Percentiles rank a stretch among this genome's conserved stretches.
Conservation (phyloP, 768 basidiomycete genomes). For the Termitomyces sp. region DNA sequence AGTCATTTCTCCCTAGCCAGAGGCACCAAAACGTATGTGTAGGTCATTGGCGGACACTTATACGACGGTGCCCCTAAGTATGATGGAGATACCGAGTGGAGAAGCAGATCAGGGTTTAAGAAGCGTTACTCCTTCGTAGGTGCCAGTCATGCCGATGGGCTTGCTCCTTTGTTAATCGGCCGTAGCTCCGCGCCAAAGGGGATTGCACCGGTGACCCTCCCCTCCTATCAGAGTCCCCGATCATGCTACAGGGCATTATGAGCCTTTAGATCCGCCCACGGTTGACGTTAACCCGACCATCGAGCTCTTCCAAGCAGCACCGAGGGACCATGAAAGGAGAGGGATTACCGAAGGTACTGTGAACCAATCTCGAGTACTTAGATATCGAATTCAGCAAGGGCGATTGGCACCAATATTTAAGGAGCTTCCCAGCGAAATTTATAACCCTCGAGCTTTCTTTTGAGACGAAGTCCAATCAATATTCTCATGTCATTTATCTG, state of each 20-base stretch:
- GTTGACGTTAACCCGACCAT: neutral
- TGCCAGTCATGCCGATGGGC: neutral
- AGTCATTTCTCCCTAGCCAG: too few relatives aligned
- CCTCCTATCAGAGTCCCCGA: constrained; percentile 58
- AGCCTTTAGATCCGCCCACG: constrained; percentile 28
- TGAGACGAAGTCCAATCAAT: neutral
- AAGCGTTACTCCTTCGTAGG: constrained; percentile 27
- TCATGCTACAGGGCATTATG: constrained; percentile 49
- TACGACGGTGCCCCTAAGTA: constrained; percentile 12
- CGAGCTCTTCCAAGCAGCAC: neutral
- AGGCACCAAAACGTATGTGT: too few relatives aligned
- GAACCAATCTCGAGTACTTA: too few relatives aligned
- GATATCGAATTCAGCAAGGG: neutral
- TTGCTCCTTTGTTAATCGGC: constrained; percentile 6
- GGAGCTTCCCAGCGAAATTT: constrained; percentile 21
- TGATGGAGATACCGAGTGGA: constrained; percentile 32
- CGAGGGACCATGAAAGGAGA: constrained; percentile 4
- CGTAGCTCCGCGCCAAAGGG: constrained; percentile 10
- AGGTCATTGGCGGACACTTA: too few relatives aligned
- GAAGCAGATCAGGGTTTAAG: constrained; percentile 44
- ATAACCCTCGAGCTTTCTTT: neutral
- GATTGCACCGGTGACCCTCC: constrained; percentile 59
- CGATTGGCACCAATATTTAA: constrained; percentile 29
- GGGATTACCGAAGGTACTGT: too few relatives aligned
- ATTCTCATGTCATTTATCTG: neutral